Base-by-base conservation (phyloP, 129 eudicot species). In the Artemisia annua region DNA sequence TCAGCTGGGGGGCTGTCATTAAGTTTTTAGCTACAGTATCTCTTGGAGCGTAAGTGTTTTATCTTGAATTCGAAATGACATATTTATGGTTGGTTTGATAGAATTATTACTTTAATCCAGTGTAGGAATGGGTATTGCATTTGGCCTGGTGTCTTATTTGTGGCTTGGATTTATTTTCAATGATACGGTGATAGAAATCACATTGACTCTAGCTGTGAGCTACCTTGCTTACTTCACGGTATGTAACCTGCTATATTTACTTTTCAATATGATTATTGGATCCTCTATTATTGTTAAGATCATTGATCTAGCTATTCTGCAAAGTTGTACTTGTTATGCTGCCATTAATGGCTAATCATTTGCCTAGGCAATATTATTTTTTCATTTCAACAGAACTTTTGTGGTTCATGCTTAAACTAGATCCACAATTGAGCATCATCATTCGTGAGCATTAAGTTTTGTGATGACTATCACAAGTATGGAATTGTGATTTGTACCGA, bases 121-220 rank as follows among this genome's bases (percentile, higher is more conserved):
- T 74, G 96, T 94, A 9, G 97, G 86, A 32, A 82, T 90, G 59
- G 98, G 98, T 76, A 75, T 94, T 72, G 96, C 93, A 69, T 94
- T 94, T 81, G 98, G 97, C 59, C 75, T 90, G 76, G 86, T 84
- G 66, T 90, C 97, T 48, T 89, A 86, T 56, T 81, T 94, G 77
- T 94, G 98, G 98, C 96, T 94, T 76, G 96, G 97, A 67, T 90
- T 84, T 76, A 94, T 94, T 56, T 90, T 94, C 85, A 94, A 88
- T 28, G 98, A 94, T 82, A 86, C 98, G 0, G 97, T 86, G 54
- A 94, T 94, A 66, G 98, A 94, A 82, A 90, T 94, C 77, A 76
- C 96, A 6, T 73, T 94, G 90, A 90, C 98, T 49, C 80, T 94
- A 82, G 91, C 98, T 16, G 93, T 94, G 78, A 90, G 97, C 97